Evolutionary conservation across 176 grass and related monocot species (phyloP), one percentile per base, ranked within the genome.

Genomic region (Eragrostis nindensis): DNA sequence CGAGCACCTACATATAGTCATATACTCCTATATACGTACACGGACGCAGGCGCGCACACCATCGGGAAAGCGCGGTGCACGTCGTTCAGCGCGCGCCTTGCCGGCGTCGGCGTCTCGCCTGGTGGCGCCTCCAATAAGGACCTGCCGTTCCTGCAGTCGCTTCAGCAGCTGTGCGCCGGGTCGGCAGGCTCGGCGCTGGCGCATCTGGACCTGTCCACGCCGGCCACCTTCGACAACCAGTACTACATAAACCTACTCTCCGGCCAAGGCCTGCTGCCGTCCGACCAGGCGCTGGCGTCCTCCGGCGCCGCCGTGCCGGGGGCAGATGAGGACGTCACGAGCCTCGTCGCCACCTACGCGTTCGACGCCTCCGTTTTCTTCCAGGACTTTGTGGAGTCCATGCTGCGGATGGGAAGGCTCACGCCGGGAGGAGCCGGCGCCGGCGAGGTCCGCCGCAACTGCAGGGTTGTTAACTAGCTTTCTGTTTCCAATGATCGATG

Each of bases 181-280:
- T 92, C 91, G 18, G 78, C 87, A 1, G 84, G 82, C 36, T 79
- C 80, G 8, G 88, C 91, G 56, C 75, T 97, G 82, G 94, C 87
- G 17, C 91, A 92, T 87, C 87, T 97, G 41, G 94, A 97, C 76
- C 78, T 94, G 2, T 68, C 89, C 78, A 94, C 94, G 29, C 94
- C 91, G 21, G 87, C 87, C 27, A 92, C 89, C 40, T 97, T 97
- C 60, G 94, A 97, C 79, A 97, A 97, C 84, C 94, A 97, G 82
- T 97, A 97, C 85, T 97, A 94, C 85, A 83, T 92, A 70, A 97
- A 97, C 90, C 82, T 97, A 69, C 78, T 97, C 32, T 91, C 94
- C 1, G 91, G 90, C 40, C 75, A 97, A 21, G 94, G 94, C n/a
- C 89, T 97, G 40, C 91, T 97, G 53, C 94, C 81, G 59, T 97